Conservation (phyloP, 768 basidiomycete genomes). For the Russula earlei region DNA sequence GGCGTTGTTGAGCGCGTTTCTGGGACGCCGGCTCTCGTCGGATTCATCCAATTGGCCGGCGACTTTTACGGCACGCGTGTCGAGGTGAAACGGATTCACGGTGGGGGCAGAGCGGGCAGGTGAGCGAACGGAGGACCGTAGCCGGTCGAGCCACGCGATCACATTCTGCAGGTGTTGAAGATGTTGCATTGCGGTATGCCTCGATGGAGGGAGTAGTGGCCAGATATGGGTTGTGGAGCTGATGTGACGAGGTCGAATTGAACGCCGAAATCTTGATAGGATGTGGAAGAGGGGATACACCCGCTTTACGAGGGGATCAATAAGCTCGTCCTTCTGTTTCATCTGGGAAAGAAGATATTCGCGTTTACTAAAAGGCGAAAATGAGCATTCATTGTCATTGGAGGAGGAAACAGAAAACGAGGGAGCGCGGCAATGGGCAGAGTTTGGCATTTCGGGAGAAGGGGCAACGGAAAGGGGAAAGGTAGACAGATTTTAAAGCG, state of each 20-base stretch:
- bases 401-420: slow-evolving; percentile 1
- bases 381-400: slow-evolving; percentile 23
- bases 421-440: background rate
- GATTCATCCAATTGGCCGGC: slow-evolving; percentile 25
- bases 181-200: slow-evolving; percentile 69
- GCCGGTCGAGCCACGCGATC: slow-evolving; percentile 66
- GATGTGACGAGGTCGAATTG: slow-evolving; percentile 10
- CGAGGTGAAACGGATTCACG: slow-evolving; percentile 34
- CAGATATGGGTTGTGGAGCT: slow-evolving; percentile 74
- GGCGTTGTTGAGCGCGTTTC: background rate
- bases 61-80: slow-evolving; percentile 26
- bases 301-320: slow-evolving; percentile 78
- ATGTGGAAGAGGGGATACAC: slow-evolving; percentile 30
- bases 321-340: slow-evolving; percentile 79
- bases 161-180: slow-evolving; percentile 60
- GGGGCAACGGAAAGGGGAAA: slow-evolving; percentile 24
- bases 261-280: background rate
- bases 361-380: slow-evolving; percentile 51
- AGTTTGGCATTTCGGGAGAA: background rate
- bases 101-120: slow-evolving; percentile 35
- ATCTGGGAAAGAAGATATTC: slow-evolving; percentile 79
- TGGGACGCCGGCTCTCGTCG: slow-evolving; percentile 14
- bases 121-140: slow-evolving; percentile 50
- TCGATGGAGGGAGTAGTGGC: slow-evolving; percentile 74
- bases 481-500: slow-evolving; percentile 24